Percentiles rank a stretch among this genome's conserved stretches.
phyloP scores from a whole-genome alignment of 208 protist species.

The Leishmania turanica region DNA sequence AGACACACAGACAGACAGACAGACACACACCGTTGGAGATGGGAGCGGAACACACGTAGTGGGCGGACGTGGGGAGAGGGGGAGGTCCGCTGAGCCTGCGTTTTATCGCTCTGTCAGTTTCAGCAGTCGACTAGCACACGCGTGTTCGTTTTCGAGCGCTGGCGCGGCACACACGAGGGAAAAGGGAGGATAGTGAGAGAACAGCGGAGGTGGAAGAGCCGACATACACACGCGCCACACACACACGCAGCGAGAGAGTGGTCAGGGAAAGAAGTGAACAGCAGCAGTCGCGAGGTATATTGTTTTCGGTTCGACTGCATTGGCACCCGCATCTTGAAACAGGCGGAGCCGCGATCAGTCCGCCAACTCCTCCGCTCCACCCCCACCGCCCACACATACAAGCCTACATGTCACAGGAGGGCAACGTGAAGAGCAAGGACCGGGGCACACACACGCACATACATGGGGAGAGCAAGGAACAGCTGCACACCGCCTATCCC shows the following conservation, averaged over 20 bases:
- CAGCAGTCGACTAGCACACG: not conserved
- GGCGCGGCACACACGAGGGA: not conserved
- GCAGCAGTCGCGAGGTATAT: not conserved
- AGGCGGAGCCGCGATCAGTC: not conserved
- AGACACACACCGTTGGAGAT: not conserved
- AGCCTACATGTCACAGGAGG: not conserved
- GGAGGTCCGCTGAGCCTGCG: not conserved
- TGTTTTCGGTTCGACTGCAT: too few species aligned
- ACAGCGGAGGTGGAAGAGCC: not conserved
- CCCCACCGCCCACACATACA: not conserved
- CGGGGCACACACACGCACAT: not conserved
- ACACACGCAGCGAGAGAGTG: not conserved
- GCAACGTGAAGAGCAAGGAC: not conserved
- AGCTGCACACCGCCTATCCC: not conserved
- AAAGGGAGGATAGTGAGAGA: not conserved
- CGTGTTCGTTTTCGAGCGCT: not conserved
- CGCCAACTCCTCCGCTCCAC: not conserved
- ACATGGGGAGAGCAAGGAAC: not conserved
- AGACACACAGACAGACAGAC: not conserved
- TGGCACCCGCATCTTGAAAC: not conserved
- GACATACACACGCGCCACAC: not conserved
- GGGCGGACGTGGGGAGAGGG: not conserved
- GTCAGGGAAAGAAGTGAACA: not conserved
- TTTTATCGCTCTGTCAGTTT: not conserved
- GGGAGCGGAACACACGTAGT: not conserved